These are phyloP conservation scores for Iberis pinnata DNA, from an alignment of 345 rosid species.

Conservation along the genomic window DNA sequence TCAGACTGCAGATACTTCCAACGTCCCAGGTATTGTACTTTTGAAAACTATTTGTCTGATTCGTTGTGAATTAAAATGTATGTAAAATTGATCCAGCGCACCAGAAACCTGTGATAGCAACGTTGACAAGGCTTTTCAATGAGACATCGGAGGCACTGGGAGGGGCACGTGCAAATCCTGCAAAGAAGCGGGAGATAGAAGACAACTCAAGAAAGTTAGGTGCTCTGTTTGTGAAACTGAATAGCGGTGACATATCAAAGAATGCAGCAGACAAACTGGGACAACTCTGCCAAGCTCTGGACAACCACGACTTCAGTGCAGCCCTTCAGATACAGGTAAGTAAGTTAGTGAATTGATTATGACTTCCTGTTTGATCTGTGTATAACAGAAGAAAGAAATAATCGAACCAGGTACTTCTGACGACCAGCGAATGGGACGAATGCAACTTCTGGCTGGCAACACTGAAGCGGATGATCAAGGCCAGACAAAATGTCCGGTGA, in stretches of 20 bases:
- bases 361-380: too few relatives aligned
- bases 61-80: not conserved
- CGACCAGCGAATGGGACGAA: conserved; percentile 98
- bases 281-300: conserved; percentile 88
- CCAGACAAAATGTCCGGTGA: conserved; percentile 70
- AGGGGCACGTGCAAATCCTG: conserved; percentile 86
- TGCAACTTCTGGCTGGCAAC: conserved; percentile 94
- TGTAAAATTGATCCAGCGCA: conserved; percentile 44
- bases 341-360: conserved; percentile 8
- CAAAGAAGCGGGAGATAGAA: conserved; percentile 89
- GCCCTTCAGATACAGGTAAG: conserved; percentile 95
- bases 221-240: conserved; percentile 85
- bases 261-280: conserved; percentile 88
- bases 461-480: conserved; percentile 87
- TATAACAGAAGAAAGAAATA: too few relatives aligned
- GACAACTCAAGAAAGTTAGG: conserved; percentile 91
- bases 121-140: conserved; percentile 80
- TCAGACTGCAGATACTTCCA: conserved; percentile 83
- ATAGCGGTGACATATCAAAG: conserved; percentile 79
- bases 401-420: conserved; percentile 63
- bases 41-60: conserved; percentile 12
- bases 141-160: conserved; percentile 97
- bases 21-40: conserved; percentile 62
- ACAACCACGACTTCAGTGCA: conserved; percentile 56
- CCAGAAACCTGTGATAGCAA: conserved; percentile 62